phyloP scores from a whole-genome alignment of 371 early-diverging fungal genomes.

The Mucor circinelloides region DNA sequence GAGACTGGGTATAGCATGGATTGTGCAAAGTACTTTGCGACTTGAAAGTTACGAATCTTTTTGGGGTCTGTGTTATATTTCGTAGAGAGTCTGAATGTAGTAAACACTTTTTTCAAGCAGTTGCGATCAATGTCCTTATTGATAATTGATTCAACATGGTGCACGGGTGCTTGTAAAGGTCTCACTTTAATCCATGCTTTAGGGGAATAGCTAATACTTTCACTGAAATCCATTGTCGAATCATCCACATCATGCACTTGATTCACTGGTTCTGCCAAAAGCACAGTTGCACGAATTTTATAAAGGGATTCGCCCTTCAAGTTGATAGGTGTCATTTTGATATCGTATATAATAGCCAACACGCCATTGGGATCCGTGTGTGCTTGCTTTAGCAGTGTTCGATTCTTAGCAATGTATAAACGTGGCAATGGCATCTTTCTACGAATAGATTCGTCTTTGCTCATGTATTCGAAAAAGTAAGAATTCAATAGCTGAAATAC shows the following conservation, averaged over 20 bases:
- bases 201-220: slow-evolving; percentile 33
- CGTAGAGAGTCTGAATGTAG: slow-evolving; percentile 32
- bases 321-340: slow-evolving; percentile 8
- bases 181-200: slow-evolving; percentile 47
- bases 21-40: slow-evolving; percentile 27
- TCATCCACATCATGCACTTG: slow-evolving; percentile 35
- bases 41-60: slow-evolving; percentile 26
- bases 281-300: slow-evolving; percentile 32
- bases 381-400: slow-evolving; percentile 41
- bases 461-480: slow-evolving; percentile 32
- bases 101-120: slow-evolving; percentile 38
- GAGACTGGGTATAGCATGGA: slow-evolving; percentile 22
- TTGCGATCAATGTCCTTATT: slow-evolving; percentile 37
- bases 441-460: not conserved
- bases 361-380: slow-evolving; percentile 27
- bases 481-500: slow-evolving; percentile 38
- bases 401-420: slow-evolving; percentile 47
- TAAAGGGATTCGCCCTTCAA: not conserved
- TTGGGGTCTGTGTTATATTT: slow-evolving; percentile 28
- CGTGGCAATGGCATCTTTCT: slow-evolving; percentile 34
- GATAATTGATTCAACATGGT: slow-evolving; percentile 27
- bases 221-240: slow-evolving; percentile 18
- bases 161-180: slow-evolving; percentile 21
- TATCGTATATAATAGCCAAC: slow-evolving; percentile 34
- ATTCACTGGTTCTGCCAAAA: slow-evolving; percentile 36